Evolutionary conservation across 768 basidiomycete species (phyloP), one percentile per base, ranked within the genome.

Genomic region (Leucocoprinus sp.): DNA sequence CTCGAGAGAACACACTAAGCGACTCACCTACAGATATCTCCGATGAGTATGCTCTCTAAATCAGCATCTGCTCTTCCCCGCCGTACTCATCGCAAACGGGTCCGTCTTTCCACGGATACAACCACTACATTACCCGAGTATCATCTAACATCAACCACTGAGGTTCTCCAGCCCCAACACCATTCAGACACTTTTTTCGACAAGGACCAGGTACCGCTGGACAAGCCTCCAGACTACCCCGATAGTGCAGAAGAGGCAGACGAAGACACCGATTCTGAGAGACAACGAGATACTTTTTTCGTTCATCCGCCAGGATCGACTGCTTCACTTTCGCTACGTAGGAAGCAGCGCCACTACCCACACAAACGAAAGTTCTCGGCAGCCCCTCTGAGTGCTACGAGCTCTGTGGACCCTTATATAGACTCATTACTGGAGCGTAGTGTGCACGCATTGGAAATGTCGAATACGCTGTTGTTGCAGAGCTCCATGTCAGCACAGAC

Each of bases 401-500:
- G 45, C 18, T 40, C 49, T 18, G 36, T 65, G 39, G 80, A 84
- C 58, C 73, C 75, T 9, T 79, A 74, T 54, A 71, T 89, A 21
- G 89, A 91, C 61, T 73, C 81, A n/a, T 67, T 91, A 12, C 71
- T 91, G 1, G 84, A 79, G 48, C 78, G 88, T 51, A 88, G 85
- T 52, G 84, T 91, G 11, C 80, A 88, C 62, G 88, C 88, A 1
- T 69, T 92, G 7, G 89, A 91, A 59, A 80, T 89, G 71, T 91
- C 88, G 4, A 91, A 91, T 48, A 73, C 79, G 2, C 67, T 91
- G 8, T 67, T 92, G 8, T 67, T 92, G 8, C 81, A 86, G 57
- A 80, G 78, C 9, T 83, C 84, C 17, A 81, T 89, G 54, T 75
- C 80, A 31, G 81, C 87, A 0, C 81, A 84, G 51, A 70, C 79